A percentile compares a stretch with the other conserved stretches of the same genome.
phyloP scores from a whole-genome alignment of 2,329 filamentous ascomycete species.

The Apiospora marii region DNA sequence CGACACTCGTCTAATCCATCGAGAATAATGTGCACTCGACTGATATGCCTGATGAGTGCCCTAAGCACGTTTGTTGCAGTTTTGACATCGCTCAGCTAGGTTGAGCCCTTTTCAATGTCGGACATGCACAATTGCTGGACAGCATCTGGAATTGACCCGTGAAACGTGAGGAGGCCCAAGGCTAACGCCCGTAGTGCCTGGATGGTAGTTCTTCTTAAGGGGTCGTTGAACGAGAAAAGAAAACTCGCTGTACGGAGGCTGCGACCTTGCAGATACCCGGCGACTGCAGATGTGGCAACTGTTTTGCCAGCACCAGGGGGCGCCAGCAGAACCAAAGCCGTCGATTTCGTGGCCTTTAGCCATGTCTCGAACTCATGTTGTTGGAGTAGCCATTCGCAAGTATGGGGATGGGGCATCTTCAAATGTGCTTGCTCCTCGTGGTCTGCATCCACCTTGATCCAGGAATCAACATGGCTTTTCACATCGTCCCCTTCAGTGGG shows the following conservation, averaged over 20 bases:
- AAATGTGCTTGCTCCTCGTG: not conserved
- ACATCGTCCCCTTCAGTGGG: not conserved
- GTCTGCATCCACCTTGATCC: not conserved
- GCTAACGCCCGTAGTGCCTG: not conserved
- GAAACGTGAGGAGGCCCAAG: not conserved
- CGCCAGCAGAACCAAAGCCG: not conserved
- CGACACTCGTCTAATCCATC: not conserved
- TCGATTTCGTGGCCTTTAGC: not conserved
- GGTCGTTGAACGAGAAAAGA: not conserved
- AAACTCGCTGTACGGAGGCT: not conserved
- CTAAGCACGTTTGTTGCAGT: not conserved
- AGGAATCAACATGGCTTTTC: not conserved
- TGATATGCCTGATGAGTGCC: not conserved
- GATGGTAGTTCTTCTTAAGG: not conserved
- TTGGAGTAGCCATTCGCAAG: not conserved
- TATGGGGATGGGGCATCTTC: not conserved
- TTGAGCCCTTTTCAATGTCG: not conserved
- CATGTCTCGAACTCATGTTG: not conserved
- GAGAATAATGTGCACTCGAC: not conserved
- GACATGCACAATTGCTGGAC: not conserved
- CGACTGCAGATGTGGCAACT: not conserved
- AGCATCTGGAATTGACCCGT: not conserved
- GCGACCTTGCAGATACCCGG: not conserved
- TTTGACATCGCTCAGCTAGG: not conserved
- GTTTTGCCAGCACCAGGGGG: not conserved